Base-by-base conservation (phyloP, 495 filamentous ascomycete genomes). In the Penicillium riverlandense region DNA sequence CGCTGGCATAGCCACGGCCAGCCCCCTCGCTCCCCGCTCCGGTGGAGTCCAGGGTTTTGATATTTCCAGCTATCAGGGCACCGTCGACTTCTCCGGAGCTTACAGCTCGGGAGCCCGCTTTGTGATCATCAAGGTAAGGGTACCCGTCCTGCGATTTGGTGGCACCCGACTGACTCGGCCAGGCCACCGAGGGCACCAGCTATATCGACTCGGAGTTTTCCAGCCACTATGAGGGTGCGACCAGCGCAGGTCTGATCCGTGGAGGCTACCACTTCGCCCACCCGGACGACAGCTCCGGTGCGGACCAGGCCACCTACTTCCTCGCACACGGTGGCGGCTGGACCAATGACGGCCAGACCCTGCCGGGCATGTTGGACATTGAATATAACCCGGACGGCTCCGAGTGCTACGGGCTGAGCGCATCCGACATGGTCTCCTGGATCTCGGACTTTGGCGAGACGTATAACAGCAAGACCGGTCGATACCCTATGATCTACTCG, bases 361-460 rank as follows among this genome's bases (percentile, higher is more conserved):
- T 85, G 0, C 82, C 81, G 0, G 81, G 82, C 2, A 84, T 84
- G 79, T 66, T 85, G 11, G 81, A 84, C 56, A 66, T 85, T 16
- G 81, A 85, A 59, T 72, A 70, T 50, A 65, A 66, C 36, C 57
- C 66, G 15, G 60, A 62, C 8, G 67, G 71, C 11, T 51, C 60
- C 8, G 62, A 59, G 8, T 83, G 79, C 58, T 79, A 71, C 48
- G 77, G 77, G 1, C 62, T 83, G 38, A 70, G 63, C 12, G 35
- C 59, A 0, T 62, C 66, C 10, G 62, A 54, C n/a, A 83, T 83
- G 72, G 74, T 81, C 0, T 53, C 63, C 14, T 85, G 80, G 80
- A 74, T 84, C 62, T 52, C 62, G 40, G 70, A 75, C 43, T 85
- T 85, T 48, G 75, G 75, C 40, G 59, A 76, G 32, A 72, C 67